A percentile compares a stretch with the other conserved stretches of the same genome.
These are phyloP conservation scores for Cutaneotrichosporon cyanovorans DNA, from an alignment of 1,284 basidiomycete genomes.

Conservation along the genomic window DNA sequence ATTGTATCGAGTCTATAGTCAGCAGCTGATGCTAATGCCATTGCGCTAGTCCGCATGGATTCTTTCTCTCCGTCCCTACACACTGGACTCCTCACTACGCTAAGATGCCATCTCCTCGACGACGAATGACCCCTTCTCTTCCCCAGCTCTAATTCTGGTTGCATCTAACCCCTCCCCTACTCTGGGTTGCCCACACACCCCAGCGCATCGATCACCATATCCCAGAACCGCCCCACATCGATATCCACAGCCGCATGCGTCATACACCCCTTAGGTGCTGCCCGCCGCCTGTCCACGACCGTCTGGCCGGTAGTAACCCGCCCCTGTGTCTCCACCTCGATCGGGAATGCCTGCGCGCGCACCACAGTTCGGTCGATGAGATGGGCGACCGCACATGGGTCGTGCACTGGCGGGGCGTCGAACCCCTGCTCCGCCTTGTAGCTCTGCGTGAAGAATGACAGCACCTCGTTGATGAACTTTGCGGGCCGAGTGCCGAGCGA, in stretches of 20 bases:
- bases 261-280: constrained; percentile 1
- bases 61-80: too few species aligned
- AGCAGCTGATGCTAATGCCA: too few species aligned
- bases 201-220: constrained; percentile 12
- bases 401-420: constrained; percentile 16
- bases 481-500: constrained; percentile 8
- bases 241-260: constrained; percentile 14
- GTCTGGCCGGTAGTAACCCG: constrained; percentile 14
- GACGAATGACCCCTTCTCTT: too few species aligned
- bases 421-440: constrained; percentile 11
- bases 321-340: constrained; percentile 13
- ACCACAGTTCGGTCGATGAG: constrained; percentile 12
- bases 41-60: too few species aligned
- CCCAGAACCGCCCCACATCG: constrained; percentile 13
- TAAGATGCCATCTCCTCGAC: too few species aligned
- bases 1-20: too few species aligned
- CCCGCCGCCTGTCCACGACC: constrained; percentile 8
- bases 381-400: constrained; percentile 14
- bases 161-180: too few species aligned
- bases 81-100: too few species aligned
- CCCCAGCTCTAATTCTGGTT: too few species aligned
- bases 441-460: constrained; percentile 10
- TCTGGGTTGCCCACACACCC: constrained; percentile 9
- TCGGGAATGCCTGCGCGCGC: not conserved
- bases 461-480: constrained; percentile 9